Percentiles rank a stretch among this genome's conserved stretches.
Evolutionary conservation across 305 asterid species (phyloP).

Genomic region (Caryopteris hybrid): DNA sequence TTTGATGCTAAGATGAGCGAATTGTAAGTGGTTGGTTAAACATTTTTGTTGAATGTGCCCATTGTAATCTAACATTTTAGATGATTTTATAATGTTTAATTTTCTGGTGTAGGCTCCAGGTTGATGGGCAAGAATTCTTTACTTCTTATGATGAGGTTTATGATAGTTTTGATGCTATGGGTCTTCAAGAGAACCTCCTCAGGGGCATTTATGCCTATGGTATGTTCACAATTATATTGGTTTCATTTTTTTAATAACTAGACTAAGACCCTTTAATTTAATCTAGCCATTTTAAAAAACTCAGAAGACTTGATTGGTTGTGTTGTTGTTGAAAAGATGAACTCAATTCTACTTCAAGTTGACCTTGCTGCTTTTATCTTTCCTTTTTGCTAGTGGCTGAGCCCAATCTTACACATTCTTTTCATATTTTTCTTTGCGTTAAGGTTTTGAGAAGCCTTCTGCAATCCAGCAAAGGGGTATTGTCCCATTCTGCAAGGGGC

Average conservation of each 20-base stretch:
- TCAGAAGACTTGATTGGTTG: neutral
- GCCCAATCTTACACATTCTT: neutral
- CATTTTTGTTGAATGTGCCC: neutral
- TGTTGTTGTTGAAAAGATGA: neutral
- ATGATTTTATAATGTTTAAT: neutral
- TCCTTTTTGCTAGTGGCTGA: neutral
- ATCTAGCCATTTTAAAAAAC: too few relatives aligned
- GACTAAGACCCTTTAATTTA: too few relatives aligned
- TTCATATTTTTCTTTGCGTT: neutral
- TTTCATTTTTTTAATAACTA: neutral
- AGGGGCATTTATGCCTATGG: constrained; percentile 77
- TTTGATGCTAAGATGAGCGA: constrained; percentile 43
- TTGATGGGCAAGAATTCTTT: constrained; percentile 52
- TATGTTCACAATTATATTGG: constrained; percentile 15
- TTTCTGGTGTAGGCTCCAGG: constrained; percentile 45
- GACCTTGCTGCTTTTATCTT: neutral
- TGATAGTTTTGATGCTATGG: constrained; percentile 64
- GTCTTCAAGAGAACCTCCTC: constrained; percentile 62
- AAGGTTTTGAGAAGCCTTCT: constrained; percentile 74
- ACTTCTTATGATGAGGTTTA: constrained; percentile 62
- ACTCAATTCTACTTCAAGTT: neutral
- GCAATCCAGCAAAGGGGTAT: constrained; percentile 81
- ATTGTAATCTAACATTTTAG: neutral
- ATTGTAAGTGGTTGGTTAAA: constrained; percentile 21
- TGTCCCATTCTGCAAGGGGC: constrained; percentile 70